Percentiles rank a stretch among this genome's conserved stretches.
Conservation (phyloP, 2,329 filamentous ascomycete species). For the Diplodia corticola region DNA sequence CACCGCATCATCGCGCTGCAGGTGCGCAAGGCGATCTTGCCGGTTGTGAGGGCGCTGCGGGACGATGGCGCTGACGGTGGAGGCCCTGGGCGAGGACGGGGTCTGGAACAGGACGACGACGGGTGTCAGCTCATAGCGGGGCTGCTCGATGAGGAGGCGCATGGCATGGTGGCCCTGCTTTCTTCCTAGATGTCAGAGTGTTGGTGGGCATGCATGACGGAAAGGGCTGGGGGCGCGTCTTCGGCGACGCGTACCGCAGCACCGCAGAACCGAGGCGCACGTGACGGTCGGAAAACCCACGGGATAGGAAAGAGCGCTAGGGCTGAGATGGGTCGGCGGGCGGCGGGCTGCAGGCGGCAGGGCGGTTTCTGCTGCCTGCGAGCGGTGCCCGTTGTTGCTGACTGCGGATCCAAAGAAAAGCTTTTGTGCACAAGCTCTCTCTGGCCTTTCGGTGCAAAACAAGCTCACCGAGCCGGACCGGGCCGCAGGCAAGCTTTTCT, state of each 20-base stretch:
- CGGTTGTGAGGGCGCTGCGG: background rate
- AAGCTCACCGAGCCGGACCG: background rate
- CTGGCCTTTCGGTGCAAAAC: background rate
- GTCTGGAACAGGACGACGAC: background rate
- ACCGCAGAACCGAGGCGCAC: no score
- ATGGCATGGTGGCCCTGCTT: background rate
- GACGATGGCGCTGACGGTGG: background rate
- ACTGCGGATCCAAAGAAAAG: background rate
- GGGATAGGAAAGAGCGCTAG: no score
- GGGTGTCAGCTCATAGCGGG: background rate
- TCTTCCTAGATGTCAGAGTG: background rate
- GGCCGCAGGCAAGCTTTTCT: background rate
- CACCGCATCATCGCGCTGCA: background rate
- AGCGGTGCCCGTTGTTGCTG: no score
- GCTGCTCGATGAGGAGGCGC: background rate
- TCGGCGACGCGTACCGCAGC: no score
- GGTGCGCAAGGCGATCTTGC: background rate
- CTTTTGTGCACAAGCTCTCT: background rate
- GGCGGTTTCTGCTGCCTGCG: no score
- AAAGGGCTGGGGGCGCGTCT: no score
- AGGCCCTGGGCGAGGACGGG: background rate
- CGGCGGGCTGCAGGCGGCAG: no score
- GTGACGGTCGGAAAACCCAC: no score
- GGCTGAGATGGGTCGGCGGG: no score
- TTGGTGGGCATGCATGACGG: no score